These are phyloP conservation scores for Ophiocordyceps robertsii DNA, from an alignment of 2,329 filamentous ascomycete genomes.

Conservation along the genomic window DNA sequence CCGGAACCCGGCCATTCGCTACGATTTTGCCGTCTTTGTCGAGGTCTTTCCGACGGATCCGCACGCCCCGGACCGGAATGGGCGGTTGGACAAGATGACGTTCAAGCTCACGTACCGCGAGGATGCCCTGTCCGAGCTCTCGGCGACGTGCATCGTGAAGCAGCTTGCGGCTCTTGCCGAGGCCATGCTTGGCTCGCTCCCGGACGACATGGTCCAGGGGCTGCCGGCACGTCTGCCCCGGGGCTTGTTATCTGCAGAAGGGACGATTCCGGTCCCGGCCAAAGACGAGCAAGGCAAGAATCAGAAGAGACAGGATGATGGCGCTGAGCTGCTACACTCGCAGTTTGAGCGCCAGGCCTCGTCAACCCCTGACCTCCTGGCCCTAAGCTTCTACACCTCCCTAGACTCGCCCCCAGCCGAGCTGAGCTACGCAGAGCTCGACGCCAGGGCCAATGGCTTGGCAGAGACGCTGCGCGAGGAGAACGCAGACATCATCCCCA, in stretches of 20 bases:
- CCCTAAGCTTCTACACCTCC: constrained; percentile 6
- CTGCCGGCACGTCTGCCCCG: constrained; percentile 5
- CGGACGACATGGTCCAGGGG: constrained; percentile 4
- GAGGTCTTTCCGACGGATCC: not conserved
- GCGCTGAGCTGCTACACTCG: constrained; percentile 7
- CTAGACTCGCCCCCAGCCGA: constrained; percentile 11
- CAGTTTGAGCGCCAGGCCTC: constrained; percentile 11
- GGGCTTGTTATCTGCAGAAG: constrained; percentile 6
- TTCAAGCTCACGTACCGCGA: constrained; percentile 4
- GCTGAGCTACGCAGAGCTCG: constrained; percentile 21
- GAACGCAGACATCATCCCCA: constrained; percentile 17
- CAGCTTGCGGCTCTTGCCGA: constrained; percentile 8
- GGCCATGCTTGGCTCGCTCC: constrained; percentile 3
- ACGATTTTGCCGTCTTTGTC: constrained; percentile 1
- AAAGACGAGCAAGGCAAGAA: constrained; percentile 3
- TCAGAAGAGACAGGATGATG: too few relatives aligned
- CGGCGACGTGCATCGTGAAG: constrained; percentile 6
- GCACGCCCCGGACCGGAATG: not conserved
- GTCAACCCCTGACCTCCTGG: constrained; percentile 6
- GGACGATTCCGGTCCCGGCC: constrained; percentile 10
- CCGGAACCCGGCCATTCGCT: not conserved
- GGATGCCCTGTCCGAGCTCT: constrained; percentile 5
- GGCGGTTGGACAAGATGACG: not conserved
- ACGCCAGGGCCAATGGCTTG: constrained; percentile 17
- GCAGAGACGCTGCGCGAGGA: constrained; percentile 13